A percentile compares a stretch with the other conserved stretches of the same genome.
Conservation (phyloP, 495 filamentous ascomycete species). For the Daldinia loculata region DNA sequence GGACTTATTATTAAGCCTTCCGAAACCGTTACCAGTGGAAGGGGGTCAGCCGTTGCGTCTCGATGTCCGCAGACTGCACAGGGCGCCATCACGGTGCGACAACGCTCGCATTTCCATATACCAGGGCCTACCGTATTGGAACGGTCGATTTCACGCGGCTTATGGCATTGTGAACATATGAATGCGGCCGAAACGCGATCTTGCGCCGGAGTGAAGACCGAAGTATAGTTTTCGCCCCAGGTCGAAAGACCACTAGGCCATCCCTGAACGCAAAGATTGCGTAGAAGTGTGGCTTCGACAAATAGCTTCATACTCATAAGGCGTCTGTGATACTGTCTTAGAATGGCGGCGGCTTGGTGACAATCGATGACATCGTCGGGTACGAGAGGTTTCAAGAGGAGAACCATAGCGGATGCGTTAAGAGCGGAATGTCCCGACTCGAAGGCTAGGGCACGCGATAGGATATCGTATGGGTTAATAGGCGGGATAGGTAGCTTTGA, state of each 20-base stretch:
- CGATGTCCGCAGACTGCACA: conserved; percentile 57
- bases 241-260: conserved; percentile 55
- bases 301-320: conserved; percentile 71
- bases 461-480: conserved; percentile 58
- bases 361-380: conserved; percentile 58
- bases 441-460: conserved; percentile 57
- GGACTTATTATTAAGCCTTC: conserved; percentile 50
- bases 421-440: conserved; percentile 56
- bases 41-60: conserved; percentile 41
- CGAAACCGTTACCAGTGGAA: conserved; percentile 12
- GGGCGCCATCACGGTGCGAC: conserved; percentile 51
- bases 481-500: conserved; percentile 40
- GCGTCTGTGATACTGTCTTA: conserved; percentile 70
- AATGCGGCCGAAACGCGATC: conserved; percentile 56
- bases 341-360: conserved; percentile 61
- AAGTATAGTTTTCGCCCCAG: conserved; percentile 62
- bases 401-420: conserved; percentile 61
- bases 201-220: conserved; percentile 67
- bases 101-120: conserved; percentile 61
- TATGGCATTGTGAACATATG: conserved; percentile 61
- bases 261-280: conserved; percentile 67
- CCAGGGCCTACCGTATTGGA: conserved; percentile 38
- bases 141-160: conserved; percentile 61
- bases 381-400: conserved; percentile 61
- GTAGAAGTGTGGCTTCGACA: conserved; percentile 72